A percentile compares a stretch with the other conserved stretches of the same genome.
These are phyloP conservation scores for Clarireedia paspali DNA, from an alignment of 2,329 filamentous ascomycete genomes.

Conservation along the genomic window DNA sequence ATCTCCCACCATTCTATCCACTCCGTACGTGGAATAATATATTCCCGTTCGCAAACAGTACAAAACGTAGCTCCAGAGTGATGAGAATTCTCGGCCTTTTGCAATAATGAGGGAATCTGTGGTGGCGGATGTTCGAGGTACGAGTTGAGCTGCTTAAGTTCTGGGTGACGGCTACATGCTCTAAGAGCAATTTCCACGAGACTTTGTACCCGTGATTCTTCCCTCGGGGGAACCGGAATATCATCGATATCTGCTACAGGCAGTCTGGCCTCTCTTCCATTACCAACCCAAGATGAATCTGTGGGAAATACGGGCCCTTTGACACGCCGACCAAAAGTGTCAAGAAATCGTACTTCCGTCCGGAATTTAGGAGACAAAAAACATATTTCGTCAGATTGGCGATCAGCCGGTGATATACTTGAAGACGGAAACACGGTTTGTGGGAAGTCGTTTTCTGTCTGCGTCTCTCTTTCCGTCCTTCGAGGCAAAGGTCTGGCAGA, in stretches of 20 bases:
- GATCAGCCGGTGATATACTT: neutral
- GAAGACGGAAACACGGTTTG: too few species aligned
- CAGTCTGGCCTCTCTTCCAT: constrained; percentile 4
- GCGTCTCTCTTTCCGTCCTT: too few species aligned
- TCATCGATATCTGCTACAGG: constrained; percentile 16
- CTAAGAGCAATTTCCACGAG: constrained; percentile 26
- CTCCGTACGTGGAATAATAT: constrained; percentile 44
- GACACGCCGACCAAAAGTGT: constrained; percentile 19
- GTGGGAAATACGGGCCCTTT: constrained; percentile 24
- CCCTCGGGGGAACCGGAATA: constrained; percentile 16
- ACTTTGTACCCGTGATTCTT: constrained; percentile 24
- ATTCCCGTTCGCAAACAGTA: constrained; percentile 41
- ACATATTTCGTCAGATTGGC: neutral
- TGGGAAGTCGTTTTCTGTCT: too few species aligned
- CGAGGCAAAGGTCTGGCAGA: neutral
- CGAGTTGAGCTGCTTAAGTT: constrained; percentile 20
- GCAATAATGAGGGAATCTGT: constrained; percentile 18
- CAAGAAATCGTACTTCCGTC: constrained; percentile 26
- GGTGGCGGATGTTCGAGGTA: constrained; percentile 18
- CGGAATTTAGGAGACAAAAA: constrained; percentile 20
- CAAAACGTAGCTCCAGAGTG: constrained; percentile 44
- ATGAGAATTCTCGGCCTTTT: constrained; percentile 32
- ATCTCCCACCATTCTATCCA: constrained; percentile 58
- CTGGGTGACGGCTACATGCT: constrained; percentile 18
- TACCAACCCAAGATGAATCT: neutral